Evolutionary conservation across 2,329 filamentous ascomycete genomes (phyloP).

Genomic region (Aspergillus nomiae): DNA sequence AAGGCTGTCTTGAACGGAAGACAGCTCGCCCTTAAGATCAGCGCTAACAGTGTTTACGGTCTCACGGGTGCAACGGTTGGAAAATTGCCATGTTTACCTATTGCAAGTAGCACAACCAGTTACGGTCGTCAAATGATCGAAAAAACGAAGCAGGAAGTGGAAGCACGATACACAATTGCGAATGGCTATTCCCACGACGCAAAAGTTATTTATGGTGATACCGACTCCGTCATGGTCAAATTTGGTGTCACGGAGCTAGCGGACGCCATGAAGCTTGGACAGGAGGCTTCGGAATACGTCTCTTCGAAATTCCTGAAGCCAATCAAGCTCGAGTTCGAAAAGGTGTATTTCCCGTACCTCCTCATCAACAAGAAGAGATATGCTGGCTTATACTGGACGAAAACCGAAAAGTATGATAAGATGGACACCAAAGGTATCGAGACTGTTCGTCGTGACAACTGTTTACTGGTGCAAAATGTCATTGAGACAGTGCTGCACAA

Average conservation of each 20-base stretch:
- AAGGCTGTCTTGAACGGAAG: slow-evolving; percentile 97
- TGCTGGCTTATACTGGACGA: slow-evolving; percentile 97
- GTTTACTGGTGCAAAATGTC: slow-evolving; percentile 89
- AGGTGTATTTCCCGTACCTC: slow-evolving; percentile 96
- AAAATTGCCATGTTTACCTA: slow-evolving; percentile 90
- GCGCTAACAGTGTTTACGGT: slow-evolving; percentile 97
- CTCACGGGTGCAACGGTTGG: slow-evolving; percentile 94
- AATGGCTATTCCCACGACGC: slow-evolving; percentile 95
- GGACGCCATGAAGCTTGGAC: slow-evolving; percentile 91
- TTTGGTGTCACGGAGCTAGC: slow-evolving; percentile 86
- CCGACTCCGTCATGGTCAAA: slow-evolving; percentile 99
- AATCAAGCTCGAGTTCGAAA: slow-evolving; percentile 99
- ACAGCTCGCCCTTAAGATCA: slow-evolving; percentile 93
- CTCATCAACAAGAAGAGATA: slow-evolving; percentile 99
- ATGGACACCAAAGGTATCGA: slow-evolving; percentile 99
- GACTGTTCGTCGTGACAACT: slow-evolving; percentile 96
- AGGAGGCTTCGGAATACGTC: slow-evolving; percentile 86
- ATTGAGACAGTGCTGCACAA: slow-evolving; percentile 96
- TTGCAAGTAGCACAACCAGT: slow-evolving; percentile 94
- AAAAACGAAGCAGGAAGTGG: slow-evolving; percentile 94
- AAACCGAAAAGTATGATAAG: slow-evolving; percentile 92
- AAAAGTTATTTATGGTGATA: slow-evolving; percentile 97
- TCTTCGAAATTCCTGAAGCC: slow-evolving; percentile 92
- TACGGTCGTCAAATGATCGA: slow-evolving; percentile 99
- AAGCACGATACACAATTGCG: slow-evolving; percentile 82